These are phyloP conservation scores for Mycena galericulata DNA, from an alignment of 768 basidiomycete genomes.

Conservation along the genomic window DNA sequence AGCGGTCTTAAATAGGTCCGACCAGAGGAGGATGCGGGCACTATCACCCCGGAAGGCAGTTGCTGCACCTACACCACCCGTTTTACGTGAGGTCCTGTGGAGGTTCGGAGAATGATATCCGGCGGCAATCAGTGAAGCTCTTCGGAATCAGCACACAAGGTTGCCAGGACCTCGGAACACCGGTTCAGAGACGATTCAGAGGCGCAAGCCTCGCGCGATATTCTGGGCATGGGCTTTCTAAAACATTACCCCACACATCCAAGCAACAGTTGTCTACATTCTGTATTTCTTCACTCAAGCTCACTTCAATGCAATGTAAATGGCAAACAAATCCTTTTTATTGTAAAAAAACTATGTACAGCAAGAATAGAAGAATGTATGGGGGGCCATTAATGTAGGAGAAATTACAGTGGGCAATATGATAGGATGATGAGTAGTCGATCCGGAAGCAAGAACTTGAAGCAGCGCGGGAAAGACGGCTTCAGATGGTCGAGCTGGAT, in stretches of 20 bases:
- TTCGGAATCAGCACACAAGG: not conserved
- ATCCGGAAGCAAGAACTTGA: not conserved
- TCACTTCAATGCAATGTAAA: not conserved
- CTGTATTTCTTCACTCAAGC: not conserved
- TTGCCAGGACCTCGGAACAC: not conserved
- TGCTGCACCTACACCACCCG: not conserved
- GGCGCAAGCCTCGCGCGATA: not conserved
- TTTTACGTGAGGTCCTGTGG: too few relatives aligned
- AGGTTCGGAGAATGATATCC: not conserved
- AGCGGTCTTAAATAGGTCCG: not conserved
- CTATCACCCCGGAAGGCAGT: not conserved
- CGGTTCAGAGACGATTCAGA: not conserved
- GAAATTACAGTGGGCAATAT: not conserved
- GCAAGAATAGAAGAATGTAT: not conserved
- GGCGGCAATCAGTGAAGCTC: not conserved
- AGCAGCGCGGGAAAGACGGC: not conserved
- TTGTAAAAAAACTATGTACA: not conserved
- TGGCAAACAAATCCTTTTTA: not conserved
- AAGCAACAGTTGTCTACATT: not conserved
- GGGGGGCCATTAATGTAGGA: not conserved
- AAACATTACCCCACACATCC: not conserved
- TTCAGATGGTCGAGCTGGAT: not conserved
- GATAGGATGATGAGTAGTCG: not conserved
- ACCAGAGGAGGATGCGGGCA: not conserved
- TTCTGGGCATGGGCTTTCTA: not conserved